Evolutionary conservation across 2,329 filamentous ascomycete genomes (phyloP).

Genomic region (Paracorniculantispora psalliotae): DNA sequence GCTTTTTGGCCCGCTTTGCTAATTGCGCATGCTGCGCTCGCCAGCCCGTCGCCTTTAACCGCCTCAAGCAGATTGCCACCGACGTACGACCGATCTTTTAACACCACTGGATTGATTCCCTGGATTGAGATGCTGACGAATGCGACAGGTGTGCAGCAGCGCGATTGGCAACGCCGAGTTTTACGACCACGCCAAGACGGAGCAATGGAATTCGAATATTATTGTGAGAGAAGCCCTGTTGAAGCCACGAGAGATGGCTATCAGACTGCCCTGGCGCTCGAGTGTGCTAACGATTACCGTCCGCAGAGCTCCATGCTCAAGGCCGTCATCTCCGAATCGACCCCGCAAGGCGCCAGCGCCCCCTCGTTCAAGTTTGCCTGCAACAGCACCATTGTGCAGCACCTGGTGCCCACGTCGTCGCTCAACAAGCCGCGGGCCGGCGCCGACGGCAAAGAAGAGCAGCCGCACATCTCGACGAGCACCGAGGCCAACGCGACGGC

Average conservation of each 20-base stretch:
- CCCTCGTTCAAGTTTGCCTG: slow-evolving; percentile 88
- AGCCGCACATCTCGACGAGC: slow-evolving; percentile 52
- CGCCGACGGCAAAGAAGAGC: slow-evolving; percentile 41
- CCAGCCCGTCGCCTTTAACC: slow-evolving; percentile 71
- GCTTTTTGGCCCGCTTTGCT: slow-evolving; percentile 15
- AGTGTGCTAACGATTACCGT: background rate
- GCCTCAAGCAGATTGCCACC: slow-evolving; percentile 79
- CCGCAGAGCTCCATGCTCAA: slow-evolving; percentile 73
- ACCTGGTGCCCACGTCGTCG: slow-evolving; percentile 65
- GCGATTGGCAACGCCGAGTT: slow-evolving; percentile 68
- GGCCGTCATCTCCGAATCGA: slow-evolving; percentile 70
- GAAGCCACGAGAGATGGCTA: too few species aligned
- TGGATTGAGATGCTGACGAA: slow-evolving; percentile 11
- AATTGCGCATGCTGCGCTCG: slow-evolving; percentile 11
- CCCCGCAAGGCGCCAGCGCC: slow-evolving; percentile 48
- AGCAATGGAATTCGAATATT: slow-evolving; percentile 85
- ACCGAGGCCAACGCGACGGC: slow-evolving; percentile 47
- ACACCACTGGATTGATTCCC: too few species aligned
- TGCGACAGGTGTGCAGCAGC: slow-evolving; percentile 69
- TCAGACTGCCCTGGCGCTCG: too few species aligned
- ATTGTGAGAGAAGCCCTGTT: slow-evolving; percentile 56
- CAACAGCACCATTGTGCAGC: slow-evolving; percentile 98
- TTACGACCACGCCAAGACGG: slow-evolving; percentile 84
- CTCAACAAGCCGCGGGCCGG: slow-evolving; percentile 55
- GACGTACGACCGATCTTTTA: slow-evolving; percentile 58